Evolutionary conservation across 2,329 filamentous ascomycete genomes (phyloP).

Genomic region (Tolypocladium paradoxum): DNA sequence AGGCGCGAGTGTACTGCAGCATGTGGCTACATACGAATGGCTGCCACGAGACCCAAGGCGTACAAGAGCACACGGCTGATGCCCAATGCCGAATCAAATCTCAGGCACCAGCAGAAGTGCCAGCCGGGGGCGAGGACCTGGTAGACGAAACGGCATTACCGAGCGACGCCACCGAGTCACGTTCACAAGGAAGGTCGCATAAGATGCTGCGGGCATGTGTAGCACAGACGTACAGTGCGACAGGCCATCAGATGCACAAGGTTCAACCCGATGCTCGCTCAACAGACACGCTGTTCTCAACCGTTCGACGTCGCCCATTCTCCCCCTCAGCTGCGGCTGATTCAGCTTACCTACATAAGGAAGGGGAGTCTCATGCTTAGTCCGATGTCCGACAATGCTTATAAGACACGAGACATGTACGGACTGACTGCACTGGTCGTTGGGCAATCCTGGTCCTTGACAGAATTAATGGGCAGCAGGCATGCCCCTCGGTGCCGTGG

Average conservation of each 20-base stretch:
- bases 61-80: neutral
- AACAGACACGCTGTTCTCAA: neutral
- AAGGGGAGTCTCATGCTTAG: neutral
- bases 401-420: neutral
- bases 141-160: neutral
- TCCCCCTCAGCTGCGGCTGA: conserved; percentile 1
- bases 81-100: neutral
- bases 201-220: neutral
- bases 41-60: neutral
- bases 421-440: too few relatives aligned
- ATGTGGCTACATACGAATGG: neutral
- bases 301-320: neutral
- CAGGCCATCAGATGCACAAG: neutral
- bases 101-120: neutral
- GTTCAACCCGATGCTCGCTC: neutral
- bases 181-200: neutral
- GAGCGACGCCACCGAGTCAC: neutral
- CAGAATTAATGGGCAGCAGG: neutral
- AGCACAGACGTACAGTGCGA: neutral
- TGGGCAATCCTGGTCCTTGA: neutral
- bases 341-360: conserved; percentile 1
- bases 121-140: too few relatives aligned
- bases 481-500: neutral
- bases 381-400: neutral
- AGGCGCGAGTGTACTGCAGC: neutral